A percentile compares a stretch with the other conserved stretches of the same genome.
Conservation (phyloP, 163 green algal genomes). For the Volvox carteri region DNA sequence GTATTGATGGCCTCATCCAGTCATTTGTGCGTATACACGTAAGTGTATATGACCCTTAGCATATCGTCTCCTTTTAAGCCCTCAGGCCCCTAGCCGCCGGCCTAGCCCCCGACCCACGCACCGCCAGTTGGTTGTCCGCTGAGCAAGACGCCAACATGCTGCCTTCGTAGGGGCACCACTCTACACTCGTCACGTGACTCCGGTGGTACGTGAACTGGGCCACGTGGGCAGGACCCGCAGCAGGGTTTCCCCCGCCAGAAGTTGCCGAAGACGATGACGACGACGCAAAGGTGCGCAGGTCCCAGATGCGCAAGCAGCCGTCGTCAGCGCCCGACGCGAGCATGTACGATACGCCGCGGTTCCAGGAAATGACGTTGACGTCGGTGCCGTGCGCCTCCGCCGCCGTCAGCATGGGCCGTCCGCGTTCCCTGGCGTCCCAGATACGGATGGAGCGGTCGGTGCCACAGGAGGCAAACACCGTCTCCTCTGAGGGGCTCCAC, state of each 20-base stretch:
- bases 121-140: slow-evolving; percentile 82
- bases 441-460: slow-evolving; percentile 87
- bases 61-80: not conserved
- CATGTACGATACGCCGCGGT: slow-evolving; percentile 92
- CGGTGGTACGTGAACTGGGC: slow-evolving; percentile 94
- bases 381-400: slow-evolving; percentile 86
- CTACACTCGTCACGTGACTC: slow-evolving; percentile 91
- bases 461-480: slow-evolving; percentile 86
- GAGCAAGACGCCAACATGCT: slow-evolving; percentile 90
- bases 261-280: not conserved
- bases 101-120: not conserved
- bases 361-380: slow-evolving; percentile 99
- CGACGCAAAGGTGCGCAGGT: slow-evolving; percentile 88
- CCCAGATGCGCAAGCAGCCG: slow-evolving; percentile 93
- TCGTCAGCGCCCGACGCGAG: slow-evolving; percentile 94
- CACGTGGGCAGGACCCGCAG: slow-evolving; percentile 69
- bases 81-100: not conserved
- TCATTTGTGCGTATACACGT: too few species aligned
- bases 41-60: not conserved
- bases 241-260: not conserved
- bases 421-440: slow-evolving; percentile 90
- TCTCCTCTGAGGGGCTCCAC: slow-evolving; percentile 94
- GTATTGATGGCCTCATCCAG: too few species aligned
- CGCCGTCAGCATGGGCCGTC: slow-evolving; percentile 80
- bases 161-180: slow-evolving; percentile 96